Percentiles rank a stretch among this genome's conserved stretches.
Conservation (phyloP, 116 monocot species). For the Posidonia oceanica region DNA sequence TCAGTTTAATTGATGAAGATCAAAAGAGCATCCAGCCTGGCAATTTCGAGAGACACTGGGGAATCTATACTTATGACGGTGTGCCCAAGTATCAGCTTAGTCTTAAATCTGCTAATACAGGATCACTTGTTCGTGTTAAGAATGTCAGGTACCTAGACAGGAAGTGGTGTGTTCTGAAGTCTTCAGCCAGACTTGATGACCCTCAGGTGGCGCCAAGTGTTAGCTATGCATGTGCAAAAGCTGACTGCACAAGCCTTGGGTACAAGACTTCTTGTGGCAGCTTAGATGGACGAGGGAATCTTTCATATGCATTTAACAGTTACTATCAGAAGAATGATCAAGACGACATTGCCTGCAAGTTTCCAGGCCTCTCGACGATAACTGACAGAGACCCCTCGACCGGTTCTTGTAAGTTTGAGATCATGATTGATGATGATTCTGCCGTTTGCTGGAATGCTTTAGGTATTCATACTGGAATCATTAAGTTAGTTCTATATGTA, state of each 20-base stretch:
- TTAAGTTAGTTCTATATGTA: constrained; percentile 1
- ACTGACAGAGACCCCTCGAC: constrained; percentile 41
- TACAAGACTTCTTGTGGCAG: constrained; percentile 55
- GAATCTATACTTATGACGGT: constrained; percentile 65
- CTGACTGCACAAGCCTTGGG: constrained; percentile 71
- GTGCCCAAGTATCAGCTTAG: constrained; percentile 56
- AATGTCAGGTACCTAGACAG: constrained; percentile 46
- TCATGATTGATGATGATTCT: constrained; percentile 35
- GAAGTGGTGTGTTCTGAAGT: constrained; percentile 75
- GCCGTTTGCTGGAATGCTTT: constrained; percentile 1
- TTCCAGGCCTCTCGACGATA: constrained; percentile 26
- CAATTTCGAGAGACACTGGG: constrained; percentile 95
- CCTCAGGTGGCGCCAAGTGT: constrained; percentile 34
- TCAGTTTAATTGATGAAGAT: constrained; percentile 89
- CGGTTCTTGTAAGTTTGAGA: constrained; percentile 27
- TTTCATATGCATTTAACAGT: constrained; percentile 84
- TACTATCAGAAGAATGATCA: constrained; percentile 77
- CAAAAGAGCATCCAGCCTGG: constrained; percentile 86
- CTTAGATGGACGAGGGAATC: constrained; percentile 57
- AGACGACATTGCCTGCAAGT: constrained; percentile 47
- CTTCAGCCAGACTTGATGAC: constrained; percentile 30
- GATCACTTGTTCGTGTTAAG: constrained; percentile 31
- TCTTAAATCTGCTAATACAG: constrained; percentile 20
- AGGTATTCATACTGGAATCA: not conserved
- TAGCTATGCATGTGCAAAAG: constrained; percentile 62